Base-by-base conservation (phyloP, 148 eudicot species). In the Selenicereus undatus region DNA sequence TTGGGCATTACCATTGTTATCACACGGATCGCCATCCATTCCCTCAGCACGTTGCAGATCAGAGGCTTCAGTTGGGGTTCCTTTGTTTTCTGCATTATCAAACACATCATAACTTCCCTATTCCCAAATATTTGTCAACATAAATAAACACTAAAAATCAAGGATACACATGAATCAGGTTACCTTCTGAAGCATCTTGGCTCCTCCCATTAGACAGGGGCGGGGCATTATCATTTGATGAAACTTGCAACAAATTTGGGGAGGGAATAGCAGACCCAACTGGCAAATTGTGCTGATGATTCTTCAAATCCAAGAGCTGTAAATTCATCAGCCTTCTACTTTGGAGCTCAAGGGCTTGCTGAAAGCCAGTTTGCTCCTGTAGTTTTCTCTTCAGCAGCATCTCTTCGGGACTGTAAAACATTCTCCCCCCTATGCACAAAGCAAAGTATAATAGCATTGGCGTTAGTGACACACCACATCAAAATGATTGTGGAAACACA, bases 341-440 rank as follows among this genome's bases (percentile, higher is more conserved):
- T 74, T 93, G 95, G 54, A 86, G 83, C 27, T 94, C 99, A 85
- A 96, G 88, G 54, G 99, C 97, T 78, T 93, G 97, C 75, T 93
- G 97, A 71, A 90, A 76, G 73, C 89, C 93, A 80, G 90, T 91
- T 79, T 88, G 91, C 78, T 93, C 91, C 85, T 96, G 97, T 42
- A 93, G 29, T 71, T 92, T 92, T 35, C 90, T 91, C 84, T 92
- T 91, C 76, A 88, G 73, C 79, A 92, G 60, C 88, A 90, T 85
- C 76, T 96, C 98, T 24, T 87, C 95, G 8, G 87, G 80, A 72
- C 83, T 93, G 76, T 84, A 85, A 14, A 89, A 75, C 91, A 89
- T 88, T 82, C 95, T 89, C 20, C 92, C 86, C 42, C 99, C 99
- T 95, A 84, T 7, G 29, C n/a, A 66, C 32, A 24, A 12, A 0